phyloP scores from a whole-genome alignment of 169 alveolate species.

The Miamiensis avidus region DNA sequence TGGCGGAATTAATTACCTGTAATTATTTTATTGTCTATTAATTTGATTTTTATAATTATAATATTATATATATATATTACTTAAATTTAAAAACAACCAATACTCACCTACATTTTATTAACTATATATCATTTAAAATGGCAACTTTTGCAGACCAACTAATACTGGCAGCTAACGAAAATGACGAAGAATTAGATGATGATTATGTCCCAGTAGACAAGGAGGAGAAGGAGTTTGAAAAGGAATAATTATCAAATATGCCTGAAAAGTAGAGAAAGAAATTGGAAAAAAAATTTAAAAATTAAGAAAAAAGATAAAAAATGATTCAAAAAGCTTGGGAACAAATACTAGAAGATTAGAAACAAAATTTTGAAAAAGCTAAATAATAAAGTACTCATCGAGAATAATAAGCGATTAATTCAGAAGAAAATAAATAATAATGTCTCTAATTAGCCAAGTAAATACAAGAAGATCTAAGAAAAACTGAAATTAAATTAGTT shows the following conservation, averaged over 20 bases:
- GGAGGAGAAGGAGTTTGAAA: neutral
- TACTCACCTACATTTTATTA: too few species aligned
- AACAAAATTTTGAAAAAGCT: neutral
- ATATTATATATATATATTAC: too few species aligned
- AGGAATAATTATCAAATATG: neutral
- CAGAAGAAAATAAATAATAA: neutral
- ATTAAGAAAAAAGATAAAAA: neutral
- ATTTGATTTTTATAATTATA: too few species aligned
- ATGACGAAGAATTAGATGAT: neutral
- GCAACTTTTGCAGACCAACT: neutral
- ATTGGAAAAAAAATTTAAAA: neutral
- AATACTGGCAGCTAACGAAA: neutral
- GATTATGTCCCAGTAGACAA: neutral
- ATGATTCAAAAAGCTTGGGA: neutral
- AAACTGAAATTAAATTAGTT: neutral
- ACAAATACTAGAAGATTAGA: neutral
- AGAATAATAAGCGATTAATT: neutral
- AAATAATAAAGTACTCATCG: too few species aligned
- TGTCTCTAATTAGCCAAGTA: neutral
- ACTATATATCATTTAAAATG: too few species aligned
- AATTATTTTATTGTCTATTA: too few species aligned
- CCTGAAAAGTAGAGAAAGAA: neutral
- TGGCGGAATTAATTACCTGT: too few species aligned
- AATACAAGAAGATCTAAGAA: neutral
- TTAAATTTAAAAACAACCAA: too few species aligned